phyloP scores from a whole-genome alignment of 805 yeast species.

The Candida montana region DNA sequence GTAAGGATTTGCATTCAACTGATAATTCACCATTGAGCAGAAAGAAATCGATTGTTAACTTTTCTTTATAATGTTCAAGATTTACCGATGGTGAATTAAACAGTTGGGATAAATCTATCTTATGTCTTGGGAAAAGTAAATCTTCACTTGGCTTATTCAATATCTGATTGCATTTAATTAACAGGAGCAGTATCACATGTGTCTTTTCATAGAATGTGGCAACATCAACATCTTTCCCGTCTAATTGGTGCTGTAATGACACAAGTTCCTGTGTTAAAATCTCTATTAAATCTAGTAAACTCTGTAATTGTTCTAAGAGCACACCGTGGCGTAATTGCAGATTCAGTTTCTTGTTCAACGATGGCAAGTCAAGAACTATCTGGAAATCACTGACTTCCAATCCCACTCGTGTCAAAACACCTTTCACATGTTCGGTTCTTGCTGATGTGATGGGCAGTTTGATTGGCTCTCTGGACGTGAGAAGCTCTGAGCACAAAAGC shows the following conservation, averaged over 20 bases:
- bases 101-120: constrained; percentile 32
- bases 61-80: constrained; percentile 30
- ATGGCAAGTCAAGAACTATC: constrained; percentile 32
- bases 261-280: constrained; percentile 16
- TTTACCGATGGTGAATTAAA: constrained; percentile 30
- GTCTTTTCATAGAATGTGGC: constrained; percentile 11
- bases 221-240: constrained; percentile 7
- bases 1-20: constrained; percentile 50
- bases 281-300: constrained; percentile 28
- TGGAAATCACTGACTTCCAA: constrained; percentile 46
- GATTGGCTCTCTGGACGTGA: constrained; percentile 36
- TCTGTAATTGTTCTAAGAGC: constrained; percentile 38
- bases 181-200: constrained; percentile 21
- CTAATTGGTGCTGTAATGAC: constrained; percentile 32
- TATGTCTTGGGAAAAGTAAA: constrained; percentile 54
- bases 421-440: constrained; percentile 53
- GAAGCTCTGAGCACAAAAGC: constrained; percentile 33
- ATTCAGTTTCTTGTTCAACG: constrained; percentile 36
- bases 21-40: constrained; percentile 58
- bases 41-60: constrained; percentile 49
- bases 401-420: constrained; percentile 53
- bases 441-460: constrained; percentile 54
- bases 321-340: constrained; percentile 34
- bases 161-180: constrained; percentile 28
- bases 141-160: constrained; percentile 49